Evolutionary conservation across 1,284 basidiomycete genomes (phyloP).

Genomic region (Stereum hirsutum): DNA sequence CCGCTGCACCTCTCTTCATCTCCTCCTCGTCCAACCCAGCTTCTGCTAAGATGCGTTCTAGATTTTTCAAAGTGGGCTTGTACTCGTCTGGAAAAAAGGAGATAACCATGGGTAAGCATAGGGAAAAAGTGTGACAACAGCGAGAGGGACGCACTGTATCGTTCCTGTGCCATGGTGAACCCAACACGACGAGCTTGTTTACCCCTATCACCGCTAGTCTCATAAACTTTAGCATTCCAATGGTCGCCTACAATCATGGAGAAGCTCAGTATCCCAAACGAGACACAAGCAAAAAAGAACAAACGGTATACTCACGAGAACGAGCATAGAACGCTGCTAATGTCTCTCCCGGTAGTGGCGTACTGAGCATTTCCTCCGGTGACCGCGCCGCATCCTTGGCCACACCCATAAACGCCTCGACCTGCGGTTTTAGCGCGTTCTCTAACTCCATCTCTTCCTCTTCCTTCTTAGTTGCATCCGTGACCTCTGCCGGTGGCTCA

Average conservation of each 20-base stretch:
- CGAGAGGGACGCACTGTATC: constrained; percentile 43
- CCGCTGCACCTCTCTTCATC: constrained; percentile 45
- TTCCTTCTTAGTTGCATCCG: background rate
- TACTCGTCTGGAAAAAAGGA: constrained; percentile 44
- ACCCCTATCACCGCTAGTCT: constrained; percentile 57
- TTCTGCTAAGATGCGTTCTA: constrained; percentile 78
- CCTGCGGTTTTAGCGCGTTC: too few species aligned
- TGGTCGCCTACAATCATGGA: constrained; percentile 45
- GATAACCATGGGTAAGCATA: background rate
- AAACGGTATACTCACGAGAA: constrained; percentile 38
- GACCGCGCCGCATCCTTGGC: constrained; percentile 56
- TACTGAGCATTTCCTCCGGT: constrained; percentile 70
- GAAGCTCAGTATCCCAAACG: too few species aligned
- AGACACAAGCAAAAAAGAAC: background rate
- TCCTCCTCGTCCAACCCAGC: constrained; percentile 86
- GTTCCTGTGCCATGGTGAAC: constrained; percentile 62
- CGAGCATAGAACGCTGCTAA: constrained; percentile 81
- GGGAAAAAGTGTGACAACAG: background rate
- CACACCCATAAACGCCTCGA: constrained; percentile 60
- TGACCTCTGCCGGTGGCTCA: too few species aligned
- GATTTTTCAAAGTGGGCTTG: constrained; percentile 72
- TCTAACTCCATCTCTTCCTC: background rate
- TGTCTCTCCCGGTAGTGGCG: constrained; percentile 85
- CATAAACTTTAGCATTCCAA: constrained; percentile 74
- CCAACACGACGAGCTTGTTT: constrained; percentile 77